phyloP scores from a whole-genome alignment of 352 stramenopile species.

The Globisporangium polare region DNA sequence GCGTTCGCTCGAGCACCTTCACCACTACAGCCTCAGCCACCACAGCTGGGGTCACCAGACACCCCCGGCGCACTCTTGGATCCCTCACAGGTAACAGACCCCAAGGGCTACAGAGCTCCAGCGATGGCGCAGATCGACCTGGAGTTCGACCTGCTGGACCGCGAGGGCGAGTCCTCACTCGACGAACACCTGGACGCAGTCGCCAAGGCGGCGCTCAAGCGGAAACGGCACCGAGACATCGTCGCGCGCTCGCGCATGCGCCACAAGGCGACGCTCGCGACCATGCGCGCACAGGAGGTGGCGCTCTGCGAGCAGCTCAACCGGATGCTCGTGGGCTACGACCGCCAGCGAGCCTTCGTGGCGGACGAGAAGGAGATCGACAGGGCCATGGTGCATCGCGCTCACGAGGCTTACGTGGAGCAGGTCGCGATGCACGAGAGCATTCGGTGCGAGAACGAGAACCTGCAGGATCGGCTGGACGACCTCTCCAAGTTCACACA shows the following conservation, averaged over 20 bases:
- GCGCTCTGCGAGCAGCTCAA: constrained; percentile 23
- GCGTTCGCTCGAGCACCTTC: not conserved
- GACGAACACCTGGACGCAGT: constrained; percentile 13
- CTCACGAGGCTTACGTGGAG: constrained; percentile 20
- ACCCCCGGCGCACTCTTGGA: not conserved
- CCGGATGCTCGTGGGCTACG: constrained; percentile 19
- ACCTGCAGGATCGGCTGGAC: constrained; percentile 27
- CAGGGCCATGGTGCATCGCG: constrained; percentile 8
- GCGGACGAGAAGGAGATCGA: not conserved
- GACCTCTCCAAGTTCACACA: constrained; percentile 25
- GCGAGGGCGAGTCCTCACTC: not conserved
- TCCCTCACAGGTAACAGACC: not conserved
- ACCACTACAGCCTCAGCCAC: not conserved
- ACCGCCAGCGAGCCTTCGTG: constrained; percentile 1
- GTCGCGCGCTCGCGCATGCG: constrained; percentile 29
- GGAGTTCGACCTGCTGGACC: not conserved
- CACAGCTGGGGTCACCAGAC: not conserved
- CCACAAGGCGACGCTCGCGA: constrained; percentile 21
- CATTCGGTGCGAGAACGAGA: constrained; percentile 35
- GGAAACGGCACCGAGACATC: constrained; percentile 31
- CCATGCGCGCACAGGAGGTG: constrained; percentile 27
- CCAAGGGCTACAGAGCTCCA: not conserved
- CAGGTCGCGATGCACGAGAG: constrained; percentile 30
- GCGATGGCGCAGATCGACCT: not conserved
- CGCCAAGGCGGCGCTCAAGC: constrained; percentile 23